phyloP scores from a whole-genome alignment of 257 asterid species.

The Plectranthus barbatus region DNA sequence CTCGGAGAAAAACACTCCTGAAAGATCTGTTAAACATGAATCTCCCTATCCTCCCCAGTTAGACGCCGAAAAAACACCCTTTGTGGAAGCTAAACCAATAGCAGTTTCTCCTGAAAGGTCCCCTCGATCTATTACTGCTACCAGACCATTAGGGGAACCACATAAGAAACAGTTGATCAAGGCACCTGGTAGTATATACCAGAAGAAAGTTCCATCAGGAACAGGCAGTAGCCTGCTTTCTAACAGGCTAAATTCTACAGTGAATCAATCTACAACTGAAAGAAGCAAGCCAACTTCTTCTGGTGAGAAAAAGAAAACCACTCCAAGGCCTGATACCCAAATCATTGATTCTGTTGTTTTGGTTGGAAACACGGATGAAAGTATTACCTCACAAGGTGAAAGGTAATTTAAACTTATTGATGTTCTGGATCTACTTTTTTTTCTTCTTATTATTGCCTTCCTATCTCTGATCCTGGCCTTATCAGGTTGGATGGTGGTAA shows the following conservation, averaged over 20 bases:
- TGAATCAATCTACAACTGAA: constrained; percentile 37
- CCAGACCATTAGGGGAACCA: constrained; percentile 34
- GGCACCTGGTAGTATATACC: constrained; percentile 28
- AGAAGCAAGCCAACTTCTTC: constrained; percentile 41
- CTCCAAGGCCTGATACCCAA: constrained; percentile 37
- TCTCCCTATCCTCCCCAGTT: constrained; percentile 30
- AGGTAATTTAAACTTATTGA: constrained; percentile 37
- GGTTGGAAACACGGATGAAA: constrained; percentile 37
- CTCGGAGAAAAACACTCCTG: constrained; percentile 37
- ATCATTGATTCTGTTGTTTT: constrained; percentile 30
- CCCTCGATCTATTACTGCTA: constrained; percentile 27
- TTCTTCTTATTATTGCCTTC: constrained; percentile 23
- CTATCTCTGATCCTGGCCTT: constrained; percentile 18
- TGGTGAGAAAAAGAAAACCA: constrained; percentile 44
- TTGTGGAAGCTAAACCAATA: constrained; percentile 37
- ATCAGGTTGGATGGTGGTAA: constrained; percentile 52
- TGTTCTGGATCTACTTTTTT: neutral
- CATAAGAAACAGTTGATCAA: constrained; percentile 37
- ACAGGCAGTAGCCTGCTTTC: constrained; percentile 24
- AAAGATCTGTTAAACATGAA: constrained; percentile 24
- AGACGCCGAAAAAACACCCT: constrained; percentile 28
- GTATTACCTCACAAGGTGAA: constrained; percentile 32
- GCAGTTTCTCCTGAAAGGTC: constrained; percentile 50
- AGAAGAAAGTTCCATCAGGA: constrained; percentile 38
- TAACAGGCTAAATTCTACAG: constrained; percentile 26